Evolutionary conservation across 805 yeast species (phyloP), one percentile per base, ranked within the genome.

Genomic region (Ogataea paradorogensis): DNA sequence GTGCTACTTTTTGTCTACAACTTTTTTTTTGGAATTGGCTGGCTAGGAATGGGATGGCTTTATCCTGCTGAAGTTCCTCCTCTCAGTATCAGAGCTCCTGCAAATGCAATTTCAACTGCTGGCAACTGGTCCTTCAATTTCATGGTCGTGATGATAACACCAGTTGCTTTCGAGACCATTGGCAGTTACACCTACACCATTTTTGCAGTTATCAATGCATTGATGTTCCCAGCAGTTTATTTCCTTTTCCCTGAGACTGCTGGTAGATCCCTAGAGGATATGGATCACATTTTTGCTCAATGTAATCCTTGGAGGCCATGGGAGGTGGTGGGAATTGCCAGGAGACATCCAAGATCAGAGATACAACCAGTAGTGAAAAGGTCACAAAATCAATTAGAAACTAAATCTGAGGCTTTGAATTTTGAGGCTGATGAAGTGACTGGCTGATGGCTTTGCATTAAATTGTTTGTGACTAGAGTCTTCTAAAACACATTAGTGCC

Each of bases 51-150:
- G 51, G 57, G 73, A 25, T 74, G 78, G 78, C 57, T 78, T 45
- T 74, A 73, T 40, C 78, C 77, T 14, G 78, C 84, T 5, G 85
- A 80, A 53, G 59, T 80, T 26, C 65, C 73, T 36, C 75, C 84
- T 2, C 65, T 76, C 22, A 43, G 53, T 24, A 42, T 70, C 38
- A 69, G 86, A 58, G 76, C 81, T 29, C 65, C 76, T 26, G 70
- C 79, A 29, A 64, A 71, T 46, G 77, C 75, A 34, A 45, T 77
- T 7, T 66, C 78, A 4, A 75, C 82, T 2, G 74, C 77, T 15
- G 63, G 73, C 28, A 80, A 79, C 54, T 80, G 84, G 82, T 57
- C 71, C 2, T 69, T 70, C 56, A 78, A 76, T 53, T 80, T 78
- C 52, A 52, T 73, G 62, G 75, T 80, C 28, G 82, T 77, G 27